phyloP scores from a whole-genome alignment of 345 rosid species.

The Angophora floribunda region DNA sequence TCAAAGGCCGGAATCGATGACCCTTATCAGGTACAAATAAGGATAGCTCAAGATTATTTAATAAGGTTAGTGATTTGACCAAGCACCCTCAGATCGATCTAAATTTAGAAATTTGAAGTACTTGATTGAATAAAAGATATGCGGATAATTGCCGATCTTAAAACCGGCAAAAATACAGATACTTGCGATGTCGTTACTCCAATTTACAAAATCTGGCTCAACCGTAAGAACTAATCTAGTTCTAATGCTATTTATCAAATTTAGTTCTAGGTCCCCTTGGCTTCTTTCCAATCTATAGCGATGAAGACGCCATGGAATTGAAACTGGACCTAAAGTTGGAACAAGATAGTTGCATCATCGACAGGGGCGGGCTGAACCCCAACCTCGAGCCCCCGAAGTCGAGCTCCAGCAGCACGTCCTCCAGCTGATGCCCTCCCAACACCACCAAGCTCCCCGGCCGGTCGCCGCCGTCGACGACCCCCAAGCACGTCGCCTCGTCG shows the following conservation, averaged over 20 bases:
- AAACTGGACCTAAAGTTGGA: neutral
- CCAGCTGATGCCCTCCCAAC: constrained; percentile 70
- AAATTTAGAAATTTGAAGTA: neutral
- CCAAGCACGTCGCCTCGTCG: constrained; percentile 51
- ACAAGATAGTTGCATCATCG: constrained; percentile 10
- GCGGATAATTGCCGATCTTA: neutral
- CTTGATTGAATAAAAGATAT: neutral
- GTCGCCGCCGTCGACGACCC: constrained; percentile 59
- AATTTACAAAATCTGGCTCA: neutral
- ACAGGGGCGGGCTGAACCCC: constrained; percentile 38
- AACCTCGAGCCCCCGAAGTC: constrained; percentile 54
- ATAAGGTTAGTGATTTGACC: neutral
- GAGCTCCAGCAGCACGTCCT: constrained; percentile 55
- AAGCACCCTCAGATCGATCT: neutral
- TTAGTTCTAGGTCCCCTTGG: neutral
- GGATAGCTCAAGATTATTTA: neutral
- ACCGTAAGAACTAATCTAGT: neutral
- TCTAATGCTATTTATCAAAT: neutral
- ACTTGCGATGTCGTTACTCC: neutral
- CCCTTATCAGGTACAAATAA: neutral
- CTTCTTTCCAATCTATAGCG: neutral
- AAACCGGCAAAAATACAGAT: neutral
- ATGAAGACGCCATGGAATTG: neutral
- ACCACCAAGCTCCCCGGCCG: constrained; percentile 24
- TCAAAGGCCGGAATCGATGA: too few relatives aligned